Percentiles rank a stretch among this genome's conserved stretches.
phyloP scores from a whole-genome alignment of 1,139 yeast genomes.

The Magnusiomyces suaveolens region DNA sequence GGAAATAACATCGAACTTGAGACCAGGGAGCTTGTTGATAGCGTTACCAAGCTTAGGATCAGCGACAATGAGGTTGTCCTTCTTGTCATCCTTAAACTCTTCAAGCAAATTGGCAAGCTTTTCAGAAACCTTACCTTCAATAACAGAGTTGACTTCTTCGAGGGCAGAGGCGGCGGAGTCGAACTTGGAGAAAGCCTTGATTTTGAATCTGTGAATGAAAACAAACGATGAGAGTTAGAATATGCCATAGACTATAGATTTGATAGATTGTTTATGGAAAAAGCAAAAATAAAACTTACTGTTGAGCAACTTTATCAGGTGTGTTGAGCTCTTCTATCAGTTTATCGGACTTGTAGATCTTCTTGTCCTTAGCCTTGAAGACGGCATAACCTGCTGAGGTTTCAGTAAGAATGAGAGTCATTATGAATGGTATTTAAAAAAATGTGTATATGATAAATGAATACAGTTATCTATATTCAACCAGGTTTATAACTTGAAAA shows the following conservation, averaged over 20 bases:
- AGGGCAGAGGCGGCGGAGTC: constrained; percentile 91
- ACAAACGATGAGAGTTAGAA: background rate
- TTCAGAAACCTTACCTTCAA: constrained; percentile 88
- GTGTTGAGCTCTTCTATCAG: constrained; percentile 70
- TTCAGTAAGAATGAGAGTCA: constrained; percentile 95
- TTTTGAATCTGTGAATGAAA: constrained; percentile 45
- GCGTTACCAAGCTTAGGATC: constrained; percentile 95
- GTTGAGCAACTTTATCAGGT: constrained; percentile 68
- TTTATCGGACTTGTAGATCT: constrained; percentile 76
- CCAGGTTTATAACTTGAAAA: background rate
- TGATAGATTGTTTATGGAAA: no score
- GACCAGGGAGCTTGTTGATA: constrained; percentile 79
- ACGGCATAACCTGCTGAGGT: constrained; percentile 98
- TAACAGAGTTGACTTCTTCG: constrained; percentile 85
- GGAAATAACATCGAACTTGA: constrained; percentile 78
- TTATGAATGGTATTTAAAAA: constrained; percentile 23
- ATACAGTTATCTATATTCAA: background rate
- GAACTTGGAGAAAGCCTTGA: constrained; percentile 91
- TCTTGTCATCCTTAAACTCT: constrained; percentile 79
- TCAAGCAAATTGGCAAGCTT: constrained; percentile 68
- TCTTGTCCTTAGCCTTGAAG: constrained; percentile 93
- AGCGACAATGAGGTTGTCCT: constrained; percentile 80
- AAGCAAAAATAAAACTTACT: constrained; percentile 22
- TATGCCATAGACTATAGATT: no score
- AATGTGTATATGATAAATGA: background rate